Evolutionary conservation across 805 yeast genomes (phyloP), one percentile per base, ranked within the genome.

Genomic region (Ogataea corticis): DNA sequence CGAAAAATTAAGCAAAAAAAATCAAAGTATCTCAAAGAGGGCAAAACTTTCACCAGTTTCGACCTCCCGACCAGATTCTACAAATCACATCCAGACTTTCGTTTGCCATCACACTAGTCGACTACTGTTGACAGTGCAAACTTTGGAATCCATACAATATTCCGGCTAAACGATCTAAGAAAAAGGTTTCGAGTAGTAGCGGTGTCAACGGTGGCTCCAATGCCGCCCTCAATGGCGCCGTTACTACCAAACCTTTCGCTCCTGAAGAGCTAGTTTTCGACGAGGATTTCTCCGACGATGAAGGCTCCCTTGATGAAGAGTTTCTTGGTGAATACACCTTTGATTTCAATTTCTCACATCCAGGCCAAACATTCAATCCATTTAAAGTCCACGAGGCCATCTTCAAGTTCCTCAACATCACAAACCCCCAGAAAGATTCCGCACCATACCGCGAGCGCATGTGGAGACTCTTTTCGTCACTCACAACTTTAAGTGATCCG

Each of bases 401-500:
- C 2, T 54, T 55, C 30, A 57, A 55, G 33, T 43, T 66, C 2
- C 44, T 68, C 15, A 54, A 57, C 3, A 46, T 68, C 2, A 36
- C 47, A 1, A 45, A 53, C 1, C 58, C 62, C 2, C 23, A 41
- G 2, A 15, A 4, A 2, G 46, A 48, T 31, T 9, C 37, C 7
- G 32, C 15, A 10, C 32, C 23, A 3, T 23, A 41, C 13, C 41
- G 45, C 25, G 52, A 46, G 10, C 29, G 54, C 31, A 28, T 54
- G 11, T 47, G 59, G 52, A 51, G 43, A 15, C 35, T 63, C 9
- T 64, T 64, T 40, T 41, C 55, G 5, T 51, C 65, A 0, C 42
- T 77, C 2, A 61, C 75, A 2, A 57, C 69, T 0, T 51, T 79
- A 38, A 69, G 71, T 7, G 91, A 85, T 59, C 88, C 90, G 2